Percentiles rank a stretch among this genome's conserved stretches.
phyloP scores from a whole-genome alignment of 2,329 filamentous ascomycete species.

The Aspergillus arachidicola region DNA sequence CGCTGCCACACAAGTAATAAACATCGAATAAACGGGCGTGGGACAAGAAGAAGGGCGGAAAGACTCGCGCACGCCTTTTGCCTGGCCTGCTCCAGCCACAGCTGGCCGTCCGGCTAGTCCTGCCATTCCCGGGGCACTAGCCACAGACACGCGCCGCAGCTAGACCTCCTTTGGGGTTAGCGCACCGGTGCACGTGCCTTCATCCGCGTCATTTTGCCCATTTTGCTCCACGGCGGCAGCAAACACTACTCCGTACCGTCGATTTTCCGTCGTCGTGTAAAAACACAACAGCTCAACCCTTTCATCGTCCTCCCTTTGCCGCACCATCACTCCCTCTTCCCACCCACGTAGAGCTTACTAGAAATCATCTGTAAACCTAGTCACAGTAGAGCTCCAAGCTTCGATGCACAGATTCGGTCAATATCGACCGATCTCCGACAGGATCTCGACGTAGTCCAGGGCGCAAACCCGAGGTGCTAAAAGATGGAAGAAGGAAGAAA shows the following conservation, averaged over 20 bases:
- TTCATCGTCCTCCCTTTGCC: not conserved
- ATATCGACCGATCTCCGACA: not conserved
- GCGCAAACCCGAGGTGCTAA: slow-evolving; percentile 1
- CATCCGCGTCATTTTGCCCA: slow-evolving; percentile 8
- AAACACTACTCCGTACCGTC: not conserved
- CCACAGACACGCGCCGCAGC: slow-evolving; percentile 9
- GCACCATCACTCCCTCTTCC: not conserved
- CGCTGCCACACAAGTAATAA: not conserved
- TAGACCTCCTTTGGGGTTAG: slow-evolving; percentile 14
- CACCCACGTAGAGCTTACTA: not conserved
- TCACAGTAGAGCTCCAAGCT: not conserved
- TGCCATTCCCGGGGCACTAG: slow-evolving; percentile 4
- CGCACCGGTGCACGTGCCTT: slow-evolving; percentile 7
- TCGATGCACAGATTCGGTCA: not conserved
- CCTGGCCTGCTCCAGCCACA: slow-evolving; percentile 11
- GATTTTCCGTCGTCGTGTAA: not conserved
- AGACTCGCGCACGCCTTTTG: slow-evolving; percentile 8
- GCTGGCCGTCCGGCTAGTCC: slow-evolving; percentile 1
- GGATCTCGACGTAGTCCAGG: not conserved
- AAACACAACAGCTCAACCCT: slow-evolving; percentile 1
- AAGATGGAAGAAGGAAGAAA: slow-evolving; percentile 7
- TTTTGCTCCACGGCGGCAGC: not conserved
- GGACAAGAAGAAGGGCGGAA: slow-evolving; percentile 14
- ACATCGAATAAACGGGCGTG: not conserved
- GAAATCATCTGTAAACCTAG: not conserved